Evolutionary conservation across 495 filamentous ascomycete species (phyloP).

Genomic region (Rusavskia elegans): DNA sequence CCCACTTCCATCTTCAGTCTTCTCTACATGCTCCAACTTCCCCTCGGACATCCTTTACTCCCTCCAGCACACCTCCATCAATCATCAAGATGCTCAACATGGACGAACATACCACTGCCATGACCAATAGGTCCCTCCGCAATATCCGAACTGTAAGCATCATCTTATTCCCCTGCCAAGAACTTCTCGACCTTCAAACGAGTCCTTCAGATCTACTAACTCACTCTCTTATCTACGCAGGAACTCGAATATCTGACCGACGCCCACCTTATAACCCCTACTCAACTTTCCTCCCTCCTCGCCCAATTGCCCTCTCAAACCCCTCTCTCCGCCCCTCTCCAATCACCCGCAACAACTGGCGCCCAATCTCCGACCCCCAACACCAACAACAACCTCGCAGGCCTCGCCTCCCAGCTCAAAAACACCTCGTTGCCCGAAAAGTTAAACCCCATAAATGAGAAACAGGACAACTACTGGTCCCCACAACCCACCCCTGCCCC

Average conservation of each 20-base stretch:
- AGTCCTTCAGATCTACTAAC: not conserved
- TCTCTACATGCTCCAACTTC: not conserved
- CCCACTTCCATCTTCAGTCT: too few species aligned
- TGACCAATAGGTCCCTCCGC: constrained; percentile 70
- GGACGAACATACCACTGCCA: constrained; percentile 21
- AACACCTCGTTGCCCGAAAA: constrained; percentile 26
- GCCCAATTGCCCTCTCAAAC: constrained; percentile 51
- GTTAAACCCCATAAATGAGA: constrained; percentile 35
- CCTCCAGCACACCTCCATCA: not conserved
- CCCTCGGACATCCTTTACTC: not conserved
- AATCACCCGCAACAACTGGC: constrained; percentile 18
- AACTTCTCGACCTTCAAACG: too few species aligned
- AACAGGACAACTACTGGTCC: constrained; percentile 20
- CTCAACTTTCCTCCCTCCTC: constrained; percentile 54
- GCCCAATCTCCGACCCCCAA: constrained; percentile 15
- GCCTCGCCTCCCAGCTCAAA: constrained; percentile 24
- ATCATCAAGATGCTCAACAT: constrained; percentile 3
- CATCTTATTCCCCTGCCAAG: not conserved
- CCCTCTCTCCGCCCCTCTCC: constrained; percentile 16
- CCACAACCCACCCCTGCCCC: not conserved
- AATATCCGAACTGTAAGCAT: constrained; percentile 62
- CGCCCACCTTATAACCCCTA: constrained; percentile 51
- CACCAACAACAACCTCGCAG: constrained; percentile 15
- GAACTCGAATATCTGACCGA: constrained; percentile 87
- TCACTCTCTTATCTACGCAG: constrained; percentile 26